Evolutionary conservation across 768 basidiomycete species (phyloP).

Genomic region (Termitomyces sp.): DNA sequence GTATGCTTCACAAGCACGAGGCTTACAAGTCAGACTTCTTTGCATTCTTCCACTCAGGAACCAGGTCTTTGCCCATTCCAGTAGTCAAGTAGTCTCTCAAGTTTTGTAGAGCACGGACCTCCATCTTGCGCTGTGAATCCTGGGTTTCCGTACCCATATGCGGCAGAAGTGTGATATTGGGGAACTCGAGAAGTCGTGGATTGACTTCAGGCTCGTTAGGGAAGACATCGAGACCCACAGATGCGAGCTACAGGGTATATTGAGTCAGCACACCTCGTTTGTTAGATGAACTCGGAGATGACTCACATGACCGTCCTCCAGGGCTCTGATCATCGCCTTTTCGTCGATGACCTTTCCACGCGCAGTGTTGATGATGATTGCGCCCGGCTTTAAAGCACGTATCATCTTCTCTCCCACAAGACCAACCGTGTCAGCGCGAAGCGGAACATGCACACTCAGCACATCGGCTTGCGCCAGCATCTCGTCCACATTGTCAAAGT

Average conservation of each 20-base stretch:
- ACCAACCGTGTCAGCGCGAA: constrained; percentile 70
- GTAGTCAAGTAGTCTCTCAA: constrained; percentile 65
- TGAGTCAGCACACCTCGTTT: constrained; percentile 9
- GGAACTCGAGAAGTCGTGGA: constrained; percentile 75
- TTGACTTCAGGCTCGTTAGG: constrained; percentile 84
- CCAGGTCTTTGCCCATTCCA: constrained; percentile 66
- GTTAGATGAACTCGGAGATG: background rate
- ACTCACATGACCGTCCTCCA: constrained; percentile 86
- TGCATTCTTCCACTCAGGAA: constrained; percentile 50
- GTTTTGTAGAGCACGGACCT: constrained; percentile 80
- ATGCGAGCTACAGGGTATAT: constrained; percentile 52
- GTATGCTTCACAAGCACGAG: background rate
- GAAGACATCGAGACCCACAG: constrained; percentile 84
- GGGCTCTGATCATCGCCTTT: constrained; percentile 77
- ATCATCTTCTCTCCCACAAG: constrained; percentile 77
- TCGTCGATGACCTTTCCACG: constrained; percentile 92
- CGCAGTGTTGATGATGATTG: constrained; percentile 83
- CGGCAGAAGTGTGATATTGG: constrained; percentile 82
- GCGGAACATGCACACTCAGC: constrained; percentile 82
- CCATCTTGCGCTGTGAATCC: constrained; percentile 81
- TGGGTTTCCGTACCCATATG: constrained; percentile 91
- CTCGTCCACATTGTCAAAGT: constrained; percentile 59
- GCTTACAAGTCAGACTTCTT: constrained; percentile 18
- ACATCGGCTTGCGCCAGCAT: constrained; percentile 77
- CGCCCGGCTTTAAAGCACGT: constrained; percentile 70